Base-by-base conservation (phyloP, 2,329 filamentous ascomycete genomes). In the Ophiosphaerella narmari region DNA sequence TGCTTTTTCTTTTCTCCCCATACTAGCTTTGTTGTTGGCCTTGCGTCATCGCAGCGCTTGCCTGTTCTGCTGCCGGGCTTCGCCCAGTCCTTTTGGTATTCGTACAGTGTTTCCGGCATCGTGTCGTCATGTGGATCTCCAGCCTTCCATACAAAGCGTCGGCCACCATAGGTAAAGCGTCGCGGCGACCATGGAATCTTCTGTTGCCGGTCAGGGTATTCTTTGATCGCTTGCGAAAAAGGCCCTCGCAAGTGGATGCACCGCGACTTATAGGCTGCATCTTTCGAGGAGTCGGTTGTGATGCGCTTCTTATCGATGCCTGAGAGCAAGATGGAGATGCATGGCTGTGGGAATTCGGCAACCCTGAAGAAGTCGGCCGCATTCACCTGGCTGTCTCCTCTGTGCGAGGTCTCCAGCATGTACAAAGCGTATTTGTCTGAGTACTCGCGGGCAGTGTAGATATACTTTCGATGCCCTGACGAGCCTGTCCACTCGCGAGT, bases 121-220 rank as follows among this genome's bases (percentile, higher is more conserved):
- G 68, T 67, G 33, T 81, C 77, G 54, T 82, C 78, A 62, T 81
- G 66, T 2, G 77, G 74, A 18, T 73, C 60, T 16, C 72, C 76
- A 7, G 68, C 69, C 32, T 66, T 78, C 75, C 78, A 82, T 16
- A 74, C 70, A 47, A 72, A 72, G 16, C 66, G 62, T 7, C 70
- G 67, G 8, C 70, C 70, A 35, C 68, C 70, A 39, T 72, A 72
- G 6, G 57, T 71, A 46, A 72, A 72, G 23, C 70, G 65, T n/a
- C 70, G 66, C 14, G 70, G 70, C 13, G 67, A 71, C 70, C 70
- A 72, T 2, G 70, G 70, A n/a, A 71, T 65, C 54, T 71, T 72
- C 34, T 71, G 67, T 43, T 68, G 66, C 6, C 70, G 59, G 38
- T 72, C 70, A 2, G 70, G 70, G 37, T 71, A 72, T 50, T 72